These are phyloP conservation scores for Aspergillus incahuasiensis DNA, from an alignment of 495 filamentous ascomycete genomes.

Conservation along the genomic window DNA sequence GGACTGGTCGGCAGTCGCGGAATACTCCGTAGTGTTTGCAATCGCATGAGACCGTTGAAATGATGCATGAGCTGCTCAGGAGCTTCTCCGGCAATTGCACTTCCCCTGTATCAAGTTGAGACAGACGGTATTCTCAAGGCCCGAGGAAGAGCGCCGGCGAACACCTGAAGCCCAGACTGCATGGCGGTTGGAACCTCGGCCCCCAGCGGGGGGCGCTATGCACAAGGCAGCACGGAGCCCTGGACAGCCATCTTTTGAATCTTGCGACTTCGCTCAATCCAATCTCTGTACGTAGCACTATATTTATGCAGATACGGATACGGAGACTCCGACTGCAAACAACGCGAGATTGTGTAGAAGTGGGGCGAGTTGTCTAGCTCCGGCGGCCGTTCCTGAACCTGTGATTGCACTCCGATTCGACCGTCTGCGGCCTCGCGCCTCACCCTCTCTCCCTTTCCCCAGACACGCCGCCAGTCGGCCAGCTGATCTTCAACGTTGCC, in stretches of 20 bases:
- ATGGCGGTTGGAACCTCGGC: constrained; percentile 3
- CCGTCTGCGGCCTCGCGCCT: background rate
- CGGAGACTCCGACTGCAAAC: background rate
- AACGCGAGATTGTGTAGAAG: background rate
- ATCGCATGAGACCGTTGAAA: too few species aligned
- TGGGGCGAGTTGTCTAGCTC: constrained; percentile 8
- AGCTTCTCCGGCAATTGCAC: background rate
- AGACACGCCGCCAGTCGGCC: constrained; percentile 16
- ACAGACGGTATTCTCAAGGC: constrained; percentile 1
- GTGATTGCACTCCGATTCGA: constrained; percentile 18
- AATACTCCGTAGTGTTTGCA: too few species aligned
- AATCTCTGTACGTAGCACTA: background rate
- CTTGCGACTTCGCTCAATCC: background rate
- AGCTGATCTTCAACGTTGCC: constrained; percentile 24
- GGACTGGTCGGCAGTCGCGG: too few species aligned
- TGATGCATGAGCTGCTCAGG: too few species aligned
- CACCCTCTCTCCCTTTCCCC: constrained; percentile 12
- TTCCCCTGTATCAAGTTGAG: background rate
- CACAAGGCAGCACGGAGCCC: too few species aligned
- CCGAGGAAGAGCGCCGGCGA: constrained; percentile 4
- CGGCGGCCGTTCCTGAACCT: constrained; percentile 1
- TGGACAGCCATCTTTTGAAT: background rate
- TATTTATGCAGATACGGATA: background rate
- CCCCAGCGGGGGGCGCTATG: background rate
- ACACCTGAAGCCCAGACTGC: constrained; percentile 5